phyloP scores from a whole-genome alignment of 2,329 filamentous ascomycete species.

The Penicillium sp. region DNA sequence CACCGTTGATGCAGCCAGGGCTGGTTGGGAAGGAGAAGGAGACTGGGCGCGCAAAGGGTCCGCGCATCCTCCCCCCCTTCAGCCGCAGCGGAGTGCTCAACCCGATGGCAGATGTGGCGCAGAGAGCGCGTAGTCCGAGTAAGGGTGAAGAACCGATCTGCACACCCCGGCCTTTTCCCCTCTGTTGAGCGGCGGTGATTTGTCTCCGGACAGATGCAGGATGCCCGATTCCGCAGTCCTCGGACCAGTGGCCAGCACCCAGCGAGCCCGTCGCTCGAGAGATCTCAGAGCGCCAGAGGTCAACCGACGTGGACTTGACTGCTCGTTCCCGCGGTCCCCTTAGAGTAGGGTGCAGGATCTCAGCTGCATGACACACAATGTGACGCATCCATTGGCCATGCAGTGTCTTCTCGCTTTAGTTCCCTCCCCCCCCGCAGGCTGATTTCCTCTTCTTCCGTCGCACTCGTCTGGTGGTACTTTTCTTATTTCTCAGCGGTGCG shows the following conservation, averaged over 20 bases:
- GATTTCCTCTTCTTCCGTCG: constrained; percentile 2
- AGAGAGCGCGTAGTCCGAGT: constrained; percentile 13
- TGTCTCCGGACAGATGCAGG: constrained; percentile 9
- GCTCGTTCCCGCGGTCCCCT: too few relatives aligned
- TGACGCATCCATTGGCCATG: constrained; percentile 14
- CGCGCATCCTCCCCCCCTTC: constrained; percentile 5
- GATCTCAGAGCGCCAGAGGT: constrained; percentile 6
- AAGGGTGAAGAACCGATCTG: constrained; percentile 16
- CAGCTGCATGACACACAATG: constrained; percentile 16
- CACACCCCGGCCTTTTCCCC: constrained; percentile 3
- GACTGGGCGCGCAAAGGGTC: too few relatives aligned
- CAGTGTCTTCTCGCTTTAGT: constrained; percentile 2
- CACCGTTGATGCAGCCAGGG: constrained; percentile 1
- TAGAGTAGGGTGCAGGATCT: constrained; percentile 8
- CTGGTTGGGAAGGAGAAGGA: background rate
- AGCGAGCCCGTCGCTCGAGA: background rate
- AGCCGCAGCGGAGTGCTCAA: constrained; percentile 12
- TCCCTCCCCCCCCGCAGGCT: background rate
- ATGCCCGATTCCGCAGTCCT: constrained; percentile 10
- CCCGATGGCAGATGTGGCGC: constrained; percentile 19
- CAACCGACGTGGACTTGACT: too few relatives aligned
- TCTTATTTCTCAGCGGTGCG: too few relatives aligned
- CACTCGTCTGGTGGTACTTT: constrained; percentile 1
- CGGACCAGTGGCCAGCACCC: background rate
- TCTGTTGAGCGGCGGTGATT: constrained; percentile 4